Evolutionary conservation across 345 rosid genomes (phyloP).

Genomic region (Erucastrum elatum): DNA sequence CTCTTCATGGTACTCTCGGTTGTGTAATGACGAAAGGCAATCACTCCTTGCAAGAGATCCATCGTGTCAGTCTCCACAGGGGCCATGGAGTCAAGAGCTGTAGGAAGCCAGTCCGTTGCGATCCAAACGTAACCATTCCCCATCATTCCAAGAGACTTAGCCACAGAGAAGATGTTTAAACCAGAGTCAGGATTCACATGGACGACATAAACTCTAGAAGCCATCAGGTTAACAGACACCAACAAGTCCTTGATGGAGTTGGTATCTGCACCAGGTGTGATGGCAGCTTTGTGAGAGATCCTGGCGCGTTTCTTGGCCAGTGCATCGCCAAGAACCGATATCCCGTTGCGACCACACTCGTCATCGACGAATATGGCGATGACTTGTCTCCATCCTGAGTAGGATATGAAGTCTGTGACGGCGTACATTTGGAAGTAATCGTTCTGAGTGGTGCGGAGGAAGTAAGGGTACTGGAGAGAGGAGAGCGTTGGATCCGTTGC

Average conservation of each 20-base stretch:
- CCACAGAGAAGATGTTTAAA: conserved; percentile 61
- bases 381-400: conserved; percentile 80
- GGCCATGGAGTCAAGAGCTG: conserved; percentile 59
- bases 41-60: conserved; percentile 85
- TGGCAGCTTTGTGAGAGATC: conserved; percentile 77
- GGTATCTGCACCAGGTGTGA: conserved; percentile 57
- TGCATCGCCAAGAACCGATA: conserved; percentile 75
- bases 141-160: conserved; percentile 78
- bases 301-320: conserved; percentile 66
- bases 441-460: conserved; percentile 64
- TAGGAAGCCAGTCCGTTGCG: conserved; percentile 92
- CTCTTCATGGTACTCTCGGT: conserved; percentile 60
- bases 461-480: conserved; percentile 62
- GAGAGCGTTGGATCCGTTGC: conserved; percentile 75
- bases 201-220: conserved; percentile 81
- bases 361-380: conserved; percentile 88
- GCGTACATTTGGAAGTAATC: conserved; percentile 87
- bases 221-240: conserved; percentile 69
- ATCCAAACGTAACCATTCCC: conserved; percentile 85
- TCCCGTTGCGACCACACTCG: conserved; percentile 83
- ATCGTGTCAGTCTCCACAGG: conserved; percentile 45
- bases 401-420: conserved; percentile 60
- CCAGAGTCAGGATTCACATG: conserved; percentile 95
- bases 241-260: conserved; percentile 56
- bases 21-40: conserved; percentile 79